Base-by-base conservation (phyloP, 1,284 basidiomycete genomes). In the Coriolopsis trogii region DNA sequence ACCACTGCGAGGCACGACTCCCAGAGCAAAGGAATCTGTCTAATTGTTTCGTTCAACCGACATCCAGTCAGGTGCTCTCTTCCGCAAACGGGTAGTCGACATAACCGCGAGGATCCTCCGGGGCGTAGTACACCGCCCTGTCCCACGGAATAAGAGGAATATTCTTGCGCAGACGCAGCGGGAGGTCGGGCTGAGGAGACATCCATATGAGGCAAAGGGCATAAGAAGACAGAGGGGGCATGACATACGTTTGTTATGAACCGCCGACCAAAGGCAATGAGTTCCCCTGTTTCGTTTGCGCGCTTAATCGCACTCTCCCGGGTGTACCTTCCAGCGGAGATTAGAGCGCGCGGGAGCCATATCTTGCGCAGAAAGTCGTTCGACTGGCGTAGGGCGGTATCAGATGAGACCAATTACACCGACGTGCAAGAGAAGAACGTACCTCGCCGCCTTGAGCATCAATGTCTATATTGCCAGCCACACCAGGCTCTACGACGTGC, bases 181-280 rank as follows among this genome's bases (percentile, higher is more conserved):
- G 77, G 0, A 87, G 68, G 61, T 86, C 83, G 3, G 84, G 84
- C 66, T 67, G 33, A 10, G 20, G 13, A 8, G 13, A 38, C 5
- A 2, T 8, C 10, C 20, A 42, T 13, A 13, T 30, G 1, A 43
- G 26, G n/a, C 10, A n/a, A 18, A 2, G 9, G 25, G 13, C 9
- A 40, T 25, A 18, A 3, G 6, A 30, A 13, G 13, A 1, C 26
- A 6, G 7, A 12, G 5, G 8, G 16, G 13, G 13, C n/a, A 34
- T 18, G 33, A 49, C 59, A 24, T 33, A 76, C 70, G 55, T 78
- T 77, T 0, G 73, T 64, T 46, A 82, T 77, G 60, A 78, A 84
- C 46, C 63, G 63, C 10, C 81, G 67, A 1, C 78, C 82, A 53
- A 80, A 77, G 0, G 73, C 77, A 34, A 80, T 63, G 8, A 79